Conservation (phyloP, 768 basidiomycete genomes). For the Tephrocybe sp. region DNA sequence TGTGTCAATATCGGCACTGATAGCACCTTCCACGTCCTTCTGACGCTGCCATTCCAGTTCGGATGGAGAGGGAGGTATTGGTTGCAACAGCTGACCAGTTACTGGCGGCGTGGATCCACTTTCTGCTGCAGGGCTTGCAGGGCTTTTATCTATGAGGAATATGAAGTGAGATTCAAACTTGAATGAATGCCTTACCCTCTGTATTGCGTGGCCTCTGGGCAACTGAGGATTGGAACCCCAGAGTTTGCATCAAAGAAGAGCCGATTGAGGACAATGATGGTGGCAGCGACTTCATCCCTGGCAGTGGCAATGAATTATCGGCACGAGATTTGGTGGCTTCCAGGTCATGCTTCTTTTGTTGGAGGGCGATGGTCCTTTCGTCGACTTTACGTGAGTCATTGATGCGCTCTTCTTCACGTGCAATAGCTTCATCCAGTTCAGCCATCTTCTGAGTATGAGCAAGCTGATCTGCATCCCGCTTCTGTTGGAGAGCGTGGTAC, state of each 20-base stretch:
- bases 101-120: neutral
- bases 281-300: neutral
- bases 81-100: neutral
- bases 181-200: too few relatives aligned
- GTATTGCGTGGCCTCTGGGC: too few relatives aligned
- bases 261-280: neutral
- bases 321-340: slow-evolving; percentile 22
- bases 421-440: slow-evolving; percentile 42
- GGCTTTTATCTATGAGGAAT: neutral
- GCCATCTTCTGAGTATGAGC: slow-evolving; percentile 43
- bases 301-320: neutral
- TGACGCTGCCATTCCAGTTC: slow-evolving; percentile 56
- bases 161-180: neutral
- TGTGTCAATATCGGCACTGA: slow-evolving; percentile 55
- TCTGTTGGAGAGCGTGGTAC: slow-evolving; percentile 41
- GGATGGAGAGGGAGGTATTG: slow-evolving; percentile 30
- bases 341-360: slow-evolving; percentile 48
- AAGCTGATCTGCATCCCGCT: slow-evolving; percentile 43
- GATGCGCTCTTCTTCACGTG: slow-evolving; percentile 27
- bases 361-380: slow-evolving; percentile 34
- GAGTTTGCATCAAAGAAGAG: neutral
- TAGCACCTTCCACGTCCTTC: slow-evolving; percentile 53
- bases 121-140: neutral
- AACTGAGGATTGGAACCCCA: neutral
- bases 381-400: slow-evolving; percentile 36